phyloP scores from a whole-genome alignment of 2,329 filamentous ascomycete genomes.

The Arthroderma sp. region DNA sequence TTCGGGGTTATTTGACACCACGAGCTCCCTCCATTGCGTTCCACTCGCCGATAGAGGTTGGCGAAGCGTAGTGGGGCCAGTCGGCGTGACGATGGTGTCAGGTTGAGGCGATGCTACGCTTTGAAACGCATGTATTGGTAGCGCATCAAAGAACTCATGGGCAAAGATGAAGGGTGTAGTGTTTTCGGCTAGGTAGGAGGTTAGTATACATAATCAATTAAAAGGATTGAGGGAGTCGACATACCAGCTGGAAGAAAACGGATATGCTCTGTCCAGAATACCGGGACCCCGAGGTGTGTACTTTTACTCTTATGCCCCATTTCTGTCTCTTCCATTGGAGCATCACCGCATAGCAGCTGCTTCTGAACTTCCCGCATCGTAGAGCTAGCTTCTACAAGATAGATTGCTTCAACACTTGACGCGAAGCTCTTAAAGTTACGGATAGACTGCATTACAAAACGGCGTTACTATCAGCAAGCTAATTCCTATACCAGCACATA shows the following conservation, averaged over 20 bases:
- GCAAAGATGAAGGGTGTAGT: constrained; percentile 87
- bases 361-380: constrained; percentile 67
- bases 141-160: constrained; percentile 96
- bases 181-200: constrained; percentile 38
- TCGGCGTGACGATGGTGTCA: constrained; percentile 37
- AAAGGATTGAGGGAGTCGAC: constrained; percentile 11
- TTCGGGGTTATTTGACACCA: constrained; percentile 56
- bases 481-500: too few species aligned
- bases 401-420: constrained; percentile 68
- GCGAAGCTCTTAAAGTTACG: constrained; percentile 68
- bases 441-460: constrained; percentile 48
- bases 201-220: neutral
- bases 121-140: constrained; percentile 92
- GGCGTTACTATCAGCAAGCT: too few species aligned
- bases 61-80: constrained; percentile 35
- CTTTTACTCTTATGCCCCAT: constrained; percentile 60
- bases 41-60: constrained; percentile 27
- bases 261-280: constrained; percentile 84
- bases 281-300: constrained; percentile 61
- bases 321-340: constrained; percentile 54
- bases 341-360: constrained; percentile 62
- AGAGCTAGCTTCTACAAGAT: constrained; percentile 86
- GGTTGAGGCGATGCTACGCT: constrained; percentile 44
- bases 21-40: constrained; percentile 68
- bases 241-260: constrained; percentile 61